Base-by-base conservation (phyloP, 2,329 filamentous ascomycete genomes). In the Akanthomyces uredinophilus region DNA sequence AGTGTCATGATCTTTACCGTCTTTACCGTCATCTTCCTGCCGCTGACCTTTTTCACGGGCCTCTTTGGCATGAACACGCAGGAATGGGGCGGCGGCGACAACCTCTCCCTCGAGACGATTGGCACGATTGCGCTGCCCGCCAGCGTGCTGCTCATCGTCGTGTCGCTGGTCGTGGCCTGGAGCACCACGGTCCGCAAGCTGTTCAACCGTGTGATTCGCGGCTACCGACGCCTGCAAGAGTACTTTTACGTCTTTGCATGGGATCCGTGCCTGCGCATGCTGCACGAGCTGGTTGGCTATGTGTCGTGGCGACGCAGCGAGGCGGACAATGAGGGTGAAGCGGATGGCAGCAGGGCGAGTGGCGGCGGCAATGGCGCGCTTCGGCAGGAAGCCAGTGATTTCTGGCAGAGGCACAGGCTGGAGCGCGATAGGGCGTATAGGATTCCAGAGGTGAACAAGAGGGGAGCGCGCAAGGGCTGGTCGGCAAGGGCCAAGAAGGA, bases 1-100 rank as follows among this genome's bases (percentile, higher is more conserved):
- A 84, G 84, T 18, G 81, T 88, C 62, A 85, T 87, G 81, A 85
- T 88, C 65, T 87, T 88, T 70, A 88, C 85, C 10, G 85, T 79
- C 0, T 84, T 85, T 63, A 85, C 83, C 11, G 82, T 88, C 62
- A 85, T 88, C 22, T 88, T 87, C 72, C 73, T 87, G 1, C 86
- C 86, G 0, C 70, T 88, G 6, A 85, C 82, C 20, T 88, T 88
- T 74, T 88, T 88, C 70, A 87, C 85, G 0, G 82, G 83, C 3
- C 69, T 88, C 1, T 88, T 88, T 60, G 85, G 86, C 59, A 87
- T 88, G 80, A 88, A 88, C 66, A 84, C 83, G 3, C 73, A 71
- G 4, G 84, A 87, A 70, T 87, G 85, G 85, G 82, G 81, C 35
- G 80, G 77, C 2, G 74, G 74, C 18, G 74, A 80, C 24, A 76